Evolutionary conservation across 2,329 filamentous ascomycete species (phyloP).

Genomic region (Pseudogymnoascus sp.): DNA sequence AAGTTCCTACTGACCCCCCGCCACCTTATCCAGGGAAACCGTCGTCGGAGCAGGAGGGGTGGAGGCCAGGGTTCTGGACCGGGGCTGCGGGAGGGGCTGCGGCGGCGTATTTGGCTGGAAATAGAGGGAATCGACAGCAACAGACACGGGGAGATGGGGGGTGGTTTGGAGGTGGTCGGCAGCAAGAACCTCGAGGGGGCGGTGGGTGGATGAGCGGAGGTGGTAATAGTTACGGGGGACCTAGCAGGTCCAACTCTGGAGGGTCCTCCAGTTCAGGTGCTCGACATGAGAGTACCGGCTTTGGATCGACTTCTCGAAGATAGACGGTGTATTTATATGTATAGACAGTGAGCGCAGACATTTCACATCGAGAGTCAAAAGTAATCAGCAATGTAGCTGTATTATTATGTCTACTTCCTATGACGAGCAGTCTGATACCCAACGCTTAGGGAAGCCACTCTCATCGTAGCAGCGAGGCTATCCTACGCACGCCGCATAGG

Average conservation of each 20-base stretch:
- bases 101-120: constrained; percentile 56
- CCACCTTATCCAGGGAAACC: constrained; percentile 26
- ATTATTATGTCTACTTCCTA: constrained; percentile 8
- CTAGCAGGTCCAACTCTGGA: constrained; percentile 29
- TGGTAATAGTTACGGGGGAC: constrained; percentile 25
- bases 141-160: constrained; percentile 16
- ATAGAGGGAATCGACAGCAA: constrained; percentile 33
- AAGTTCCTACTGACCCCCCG: constrained; percentile 25
- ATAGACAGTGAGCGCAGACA: not conserved
- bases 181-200: constrained; percentile 12
- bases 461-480: constrained; percentile 2
- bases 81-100: constrained; percentile 61
- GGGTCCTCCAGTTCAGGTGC: constrained; percentile 40
- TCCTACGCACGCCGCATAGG: not conserved
- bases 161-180: constrained; percentile 19
- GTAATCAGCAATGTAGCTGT: not conserved
- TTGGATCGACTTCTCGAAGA: constrained; percentile 58
- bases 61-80: constrained; percentile 69
- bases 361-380: not conserved
- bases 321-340: constrained; percentile 23
- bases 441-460: not conserved
- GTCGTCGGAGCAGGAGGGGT: constrained; percentile 36
- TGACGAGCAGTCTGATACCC: constrained; percentile 10
- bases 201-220: constrained; percentile 18
- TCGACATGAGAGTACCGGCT: constrained; percentile 55